Evolutionary conservation across 495 filamentous ascomycete genomes (phyloP), one percentile per base, ranked within the genome.

Genomic region (Xylaria sp.): DNA sequence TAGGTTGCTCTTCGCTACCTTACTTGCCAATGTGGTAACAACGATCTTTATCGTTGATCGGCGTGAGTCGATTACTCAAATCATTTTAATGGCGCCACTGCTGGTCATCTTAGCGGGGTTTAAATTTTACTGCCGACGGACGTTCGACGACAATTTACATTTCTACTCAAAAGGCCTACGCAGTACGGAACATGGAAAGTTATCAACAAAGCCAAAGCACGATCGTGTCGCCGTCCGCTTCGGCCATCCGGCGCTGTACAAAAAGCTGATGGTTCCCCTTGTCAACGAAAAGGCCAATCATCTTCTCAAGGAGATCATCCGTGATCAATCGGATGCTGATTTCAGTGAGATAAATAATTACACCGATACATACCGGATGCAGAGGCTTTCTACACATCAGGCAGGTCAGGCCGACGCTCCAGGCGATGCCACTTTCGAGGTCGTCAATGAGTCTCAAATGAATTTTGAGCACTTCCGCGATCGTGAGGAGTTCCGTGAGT

Each of bases 391-490:
- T 37, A 94, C 94, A 91, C 84, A 87, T 24, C 75, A 83, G 7
- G 6, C 53, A 50, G 83, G 84, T 1, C 78, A 85, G 8, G 88
- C 88, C 5, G 92, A 92, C 65, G 91, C 90, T 74, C 68, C 80
- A 61, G 71, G 81, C 80, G 58, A 80, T 29, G 67, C 53, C 37
- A 76, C 76, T 11, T 95, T 95, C 80, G 92, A 94, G 75, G 84
- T 95, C 57, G 92, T 95, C 3, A 85, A 88, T 1, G 93, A 95
- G 77, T 84, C 83, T 67, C 85, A 92, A 19, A 88, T 95, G 74
- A 91, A 95, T 74, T 94, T 95, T 77, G 86, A 86, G 43, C 90
- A 94, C 79, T 94, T 84, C 83, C 94, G 93, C 78, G 82, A 93
- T 72, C 87, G 90, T 3, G 84, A 87, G 6, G 92, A 94, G 66